Evolutionary conservation across 1,284 basidiomycete genomes (phyloP).

Genomic region (Xanthoconium separans): DNA sequence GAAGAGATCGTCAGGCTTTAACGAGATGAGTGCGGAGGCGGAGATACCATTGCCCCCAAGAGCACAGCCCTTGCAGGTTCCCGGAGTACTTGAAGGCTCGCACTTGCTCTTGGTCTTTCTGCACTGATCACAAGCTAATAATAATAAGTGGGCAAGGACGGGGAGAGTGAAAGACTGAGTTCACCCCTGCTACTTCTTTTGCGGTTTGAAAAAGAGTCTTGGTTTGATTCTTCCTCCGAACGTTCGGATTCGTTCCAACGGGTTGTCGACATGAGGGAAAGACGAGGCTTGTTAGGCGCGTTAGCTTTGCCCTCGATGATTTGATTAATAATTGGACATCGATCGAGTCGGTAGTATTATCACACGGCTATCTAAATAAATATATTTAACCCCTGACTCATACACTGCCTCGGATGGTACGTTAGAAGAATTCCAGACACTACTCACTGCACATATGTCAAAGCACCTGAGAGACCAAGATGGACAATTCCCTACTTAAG

Average conservation of each 20-base stretch:
- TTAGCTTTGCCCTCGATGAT: not conserved
- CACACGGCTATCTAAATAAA: conserved; percentile 11
- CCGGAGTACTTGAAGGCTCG: conserved; percentile 53
- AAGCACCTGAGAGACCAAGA: not conserved
- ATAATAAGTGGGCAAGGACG: conserved; percentile 2
- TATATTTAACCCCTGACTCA: conserved; percentile 13
- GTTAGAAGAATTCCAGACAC: not conserved
- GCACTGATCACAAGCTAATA: conserved; percentile 77
- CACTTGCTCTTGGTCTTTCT: conserved; percentile 87
- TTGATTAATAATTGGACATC: not conserved
- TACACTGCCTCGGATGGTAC: too few species aligned
- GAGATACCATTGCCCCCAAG: conserved; percentile 57
- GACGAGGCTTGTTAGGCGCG: conserved; percentile 23
- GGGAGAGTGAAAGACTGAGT: conserved; percentile 6
- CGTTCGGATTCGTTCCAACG: conserved; percentile 54
- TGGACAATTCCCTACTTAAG: conserved; percentile 52
- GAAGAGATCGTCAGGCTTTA: conserved; percentile 10
- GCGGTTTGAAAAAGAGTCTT: conserved; percentile 41
- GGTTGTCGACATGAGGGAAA: conserved; percentile 31
- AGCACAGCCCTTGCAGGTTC: conserved; percentile 68
- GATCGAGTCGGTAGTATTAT: conserved; percentile 9
- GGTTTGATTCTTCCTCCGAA: conserved; percentile 55
- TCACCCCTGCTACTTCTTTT: conserved; percentile 72
- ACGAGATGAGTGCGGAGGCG: not conserved
- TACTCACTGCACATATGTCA: too few species aligned